Evolutionary conservation across 1,284 basidiomycete genomes (phyloP).

Genomic region (Ganoderma sinense): DNA sequence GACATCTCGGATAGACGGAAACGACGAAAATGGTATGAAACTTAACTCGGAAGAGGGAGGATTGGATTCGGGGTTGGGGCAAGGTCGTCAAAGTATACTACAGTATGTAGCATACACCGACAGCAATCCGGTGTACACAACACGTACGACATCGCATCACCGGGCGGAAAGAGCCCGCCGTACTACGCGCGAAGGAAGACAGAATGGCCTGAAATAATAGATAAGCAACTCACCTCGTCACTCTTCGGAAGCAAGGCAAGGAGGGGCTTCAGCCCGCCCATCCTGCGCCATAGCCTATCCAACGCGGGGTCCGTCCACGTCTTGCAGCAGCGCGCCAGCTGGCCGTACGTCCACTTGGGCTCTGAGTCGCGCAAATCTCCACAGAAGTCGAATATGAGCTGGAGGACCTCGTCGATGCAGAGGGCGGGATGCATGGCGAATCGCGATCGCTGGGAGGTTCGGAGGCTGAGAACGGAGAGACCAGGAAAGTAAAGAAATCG

Average conservation of each 20-base stretch:
- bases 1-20: neutral
- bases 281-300: slow-evolving; percentile 57
- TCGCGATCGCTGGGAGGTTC: too few relatives aligned
- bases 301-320: slow-evolving; percentile 66
- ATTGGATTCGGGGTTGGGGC: too few relatives aligned
- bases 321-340: slow-evolving; percentile 46
- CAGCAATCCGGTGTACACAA: neutral
- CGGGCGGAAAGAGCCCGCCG: neutral
- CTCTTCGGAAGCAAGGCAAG: slow-evolving; percentile 49
- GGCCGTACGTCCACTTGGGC: slow-evolving; percentile 31
- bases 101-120: too few relatives aligned
- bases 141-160: neutral
- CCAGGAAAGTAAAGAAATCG: neutral
- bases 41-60: too few relatives aligned
- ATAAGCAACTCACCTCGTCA: slow-evolving; percentile 7
- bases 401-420: slow-evolving; percentile 61
- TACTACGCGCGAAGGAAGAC: neutral
- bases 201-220: neutral
- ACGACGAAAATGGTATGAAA: too few relatives aligned
- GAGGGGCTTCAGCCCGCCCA: slow-evolving; percentile 54
- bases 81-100: too few relatives aligned
- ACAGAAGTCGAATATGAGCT: slow-evolving; percentile 49
- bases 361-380: slow-evolving; percentile 36
- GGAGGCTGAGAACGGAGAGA: neutral
- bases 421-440: slow-evolving; percentile 54